Base-by-base conservation (phyloP, 768 basidiomycete species). In the Podaxis sp. region DNA sequence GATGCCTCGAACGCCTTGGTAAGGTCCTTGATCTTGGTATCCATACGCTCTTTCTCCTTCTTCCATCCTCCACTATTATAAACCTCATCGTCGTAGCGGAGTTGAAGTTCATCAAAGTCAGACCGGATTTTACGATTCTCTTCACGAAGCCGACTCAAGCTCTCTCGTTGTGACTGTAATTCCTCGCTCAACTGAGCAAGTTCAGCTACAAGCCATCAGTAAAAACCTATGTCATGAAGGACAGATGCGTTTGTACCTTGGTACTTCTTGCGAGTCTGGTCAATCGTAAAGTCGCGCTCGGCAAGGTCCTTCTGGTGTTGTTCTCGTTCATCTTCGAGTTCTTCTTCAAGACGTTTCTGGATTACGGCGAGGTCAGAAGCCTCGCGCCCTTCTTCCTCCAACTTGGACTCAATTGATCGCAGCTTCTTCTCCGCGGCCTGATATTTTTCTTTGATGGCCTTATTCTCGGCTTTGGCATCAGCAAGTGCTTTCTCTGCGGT, bases 231-330 rank as follows among this genome's bases (percentile, higher is more conserved):
- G n/a, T 15, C 33, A 24, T 41, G 6, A 29, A 12, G 15, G 29
- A 15, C 25, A 17, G 11, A 29, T n/a, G 46, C 1, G n/a, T 36
- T 24, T 46, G 60, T 73, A 89, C 91, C 85, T 81, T 94, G 91
- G 67, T 94, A 93, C 71, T 91, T 93, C 80, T 93, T 91, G 64
- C 89, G 83, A 2, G 91, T 92, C 71, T 93, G 91, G 66, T 92
- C 88, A 36, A 84, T 80, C 11, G 87, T 76, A 70, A 92, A 91
- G 72, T 93, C 91, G 4, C 90, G 83, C 64, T 93, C 90, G 1
- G 84, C 78, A n/a, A 93, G 80, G 65, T 93, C 90, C 67, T 93
- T 89, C 69, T 87, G 85, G 69, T 93, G 87, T 59, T 87, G 87
- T 61, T 89, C 85, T 64, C 90, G 82, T 70, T 90, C 88, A 61